Base-by-base conservation (phyloP, 495 filamentous ascomycete species). In the Eremomyces bilateralis region DNA sequence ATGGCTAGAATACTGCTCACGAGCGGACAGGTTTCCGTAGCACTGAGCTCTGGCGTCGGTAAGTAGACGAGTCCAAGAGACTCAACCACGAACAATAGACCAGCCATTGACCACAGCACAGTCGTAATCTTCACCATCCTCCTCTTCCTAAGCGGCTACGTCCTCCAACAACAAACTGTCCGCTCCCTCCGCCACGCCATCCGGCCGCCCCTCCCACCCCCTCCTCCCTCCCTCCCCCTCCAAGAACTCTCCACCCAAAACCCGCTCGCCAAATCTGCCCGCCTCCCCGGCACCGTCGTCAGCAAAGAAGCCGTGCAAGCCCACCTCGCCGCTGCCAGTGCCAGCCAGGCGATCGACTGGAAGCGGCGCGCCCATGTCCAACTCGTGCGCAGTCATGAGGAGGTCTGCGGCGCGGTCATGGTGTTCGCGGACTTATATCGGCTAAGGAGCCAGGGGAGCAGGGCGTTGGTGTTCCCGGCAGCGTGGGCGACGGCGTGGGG, bases 141-240 rank as follows among this genome's bases (percentile, higher is more conserved):
- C 21, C 58, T 80, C 31, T 80, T 80, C 46, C 53, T 77, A 20
- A 73, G 74, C 0, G 75, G 75, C 35, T 80, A 76, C 48, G 57
- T 74, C 10, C 55, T 79, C 17, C 75, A 80, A 41, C 75, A 80
- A 42, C 63, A 68, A 48, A 76, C 73, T 4, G 65, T 80, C 15
- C 62, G 56, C 22, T 65, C 53, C 35, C 60, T 80, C 20, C 69
- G 75, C 51, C 50, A 59, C 42, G 69, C 64, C 16, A 52, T 80
- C 17, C 63, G 59, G 31, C 62, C 65, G 0, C 57, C 43, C 15
- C 27, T 52, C 20, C 53, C 45, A 29, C 44, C 43, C 31, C 51
- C 53, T n/a, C 37, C 41, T n/a, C 33, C 45, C 22, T 36, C 31
- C 20, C 33, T 39, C n/a, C 38, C 35, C 30, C 24, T 28, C 24